These are phyloP conservation scores for Tylopilus subfusipes DNA, from an alignment of 768 basidiomycete genomes.

Conservation along the genomic window DNA sequence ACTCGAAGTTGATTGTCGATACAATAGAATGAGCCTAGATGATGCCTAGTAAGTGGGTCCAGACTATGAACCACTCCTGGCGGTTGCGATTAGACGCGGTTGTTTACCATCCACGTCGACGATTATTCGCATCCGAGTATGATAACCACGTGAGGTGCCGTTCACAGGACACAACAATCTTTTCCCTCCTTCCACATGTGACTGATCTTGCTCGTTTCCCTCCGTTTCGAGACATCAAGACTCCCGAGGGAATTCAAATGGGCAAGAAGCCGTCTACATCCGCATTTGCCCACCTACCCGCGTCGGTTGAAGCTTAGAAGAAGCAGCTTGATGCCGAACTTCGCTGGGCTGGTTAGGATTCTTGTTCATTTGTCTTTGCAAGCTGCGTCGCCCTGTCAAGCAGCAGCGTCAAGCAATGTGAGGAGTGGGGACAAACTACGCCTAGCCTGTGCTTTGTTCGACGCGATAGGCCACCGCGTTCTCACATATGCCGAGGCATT, in stretches of 20 bases:
- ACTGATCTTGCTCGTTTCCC: constrained; percentile 2
- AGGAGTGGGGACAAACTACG: background rate
- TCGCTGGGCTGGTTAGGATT: background rate
- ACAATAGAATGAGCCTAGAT: constrained; percentile 3
- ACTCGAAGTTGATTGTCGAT: background rate
- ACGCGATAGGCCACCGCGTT: background rate
- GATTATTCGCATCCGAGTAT: background rate
- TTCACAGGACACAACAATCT: background rate
- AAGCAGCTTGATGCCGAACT: constrained; percentile 2
- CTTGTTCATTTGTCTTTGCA: background rate
- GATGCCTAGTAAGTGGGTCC: background rate
- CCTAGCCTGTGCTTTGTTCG: constrained; percentile 7
- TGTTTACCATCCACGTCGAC: constrained; percentile 2
- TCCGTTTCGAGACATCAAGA: constrained; percentile 1
- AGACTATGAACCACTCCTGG: background rate
- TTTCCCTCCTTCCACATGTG: constrained; percentile 3
- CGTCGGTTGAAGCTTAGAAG: constrained; percentile 3
- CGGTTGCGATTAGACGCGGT: background rate
- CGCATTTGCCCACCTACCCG: constrained; percentile 3
- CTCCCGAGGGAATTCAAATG: background rate
- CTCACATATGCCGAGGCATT: background rate
- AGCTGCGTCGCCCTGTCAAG: background rate
- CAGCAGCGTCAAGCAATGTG: too few relatives aligned
- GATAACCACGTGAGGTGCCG: background rate
- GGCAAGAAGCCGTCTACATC: background rate